These are phyloP conservation scores for Hypocrella siamensis DNA, from an alignment of 2,329 filamentous ascomycete genomes.

Conservation along the genomic window DNA sequence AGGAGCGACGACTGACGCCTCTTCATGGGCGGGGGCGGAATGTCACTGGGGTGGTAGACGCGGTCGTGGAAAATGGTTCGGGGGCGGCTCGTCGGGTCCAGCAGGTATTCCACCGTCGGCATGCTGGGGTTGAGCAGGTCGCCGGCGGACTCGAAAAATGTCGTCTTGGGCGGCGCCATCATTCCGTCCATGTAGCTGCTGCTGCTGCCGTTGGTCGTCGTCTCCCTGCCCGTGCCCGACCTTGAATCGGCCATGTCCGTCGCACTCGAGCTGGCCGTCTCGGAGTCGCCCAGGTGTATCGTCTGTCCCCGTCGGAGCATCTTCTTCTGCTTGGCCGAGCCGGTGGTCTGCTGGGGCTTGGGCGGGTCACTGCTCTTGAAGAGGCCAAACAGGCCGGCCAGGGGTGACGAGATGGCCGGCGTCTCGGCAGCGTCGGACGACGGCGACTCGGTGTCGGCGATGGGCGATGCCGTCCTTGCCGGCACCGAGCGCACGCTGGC, in stretches of 20 bases:
- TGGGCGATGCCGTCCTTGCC: constrained; percentile 14
- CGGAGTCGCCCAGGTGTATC: constrained; percentile 22
- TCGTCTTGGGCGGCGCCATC: constrained; percentile 71
- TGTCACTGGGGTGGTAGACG: constrained; percentile 85
- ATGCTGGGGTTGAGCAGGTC: constrained; percentile 84
- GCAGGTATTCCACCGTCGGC: constrained; percentile 64
- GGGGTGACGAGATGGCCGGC: constrained; percentile 22
- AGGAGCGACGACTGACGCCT: constrained; percentile 26
- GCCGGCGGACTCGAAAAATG: constrained; percentile 86
- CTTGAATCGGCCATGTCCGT: constrained; percentile 7
- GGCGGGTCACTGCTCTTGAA: constrained; percentile 45
- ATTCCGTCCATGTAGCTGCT: constrained; percentile 27
- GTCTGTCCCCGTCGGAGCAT: constrained; percentile 72
- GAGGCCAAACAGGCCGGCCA: constrained; percentile 54
- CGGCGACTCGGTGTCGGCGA: constrained; percentile 11
- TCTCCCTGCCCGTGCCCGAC: constrained; percentile 16
- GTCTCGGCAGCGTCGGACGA: constrained; percentile 12
- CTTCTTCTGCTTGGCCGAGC: constrained; percentile 46
- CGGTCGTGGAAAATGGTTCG: constrained; percentile 94
- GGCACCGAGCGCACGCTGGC: constrained; percentile 35
- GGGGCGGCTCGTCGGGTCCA: constrained; percentile 66
- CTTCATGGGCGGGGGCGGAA: constrained; percentile 63
- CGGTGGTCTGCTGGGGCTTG: constrained; percentile 32
- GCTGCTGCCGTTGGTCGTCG: constrained; percentile 33
- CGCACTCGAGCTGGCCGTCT: constrained; percentile 6